A percentile compares a stretch with the other conserved stretches of the same genome.
Conservation (phyloP, 148 eudicot genomes). For the Rhododendron simsii region DNA sequence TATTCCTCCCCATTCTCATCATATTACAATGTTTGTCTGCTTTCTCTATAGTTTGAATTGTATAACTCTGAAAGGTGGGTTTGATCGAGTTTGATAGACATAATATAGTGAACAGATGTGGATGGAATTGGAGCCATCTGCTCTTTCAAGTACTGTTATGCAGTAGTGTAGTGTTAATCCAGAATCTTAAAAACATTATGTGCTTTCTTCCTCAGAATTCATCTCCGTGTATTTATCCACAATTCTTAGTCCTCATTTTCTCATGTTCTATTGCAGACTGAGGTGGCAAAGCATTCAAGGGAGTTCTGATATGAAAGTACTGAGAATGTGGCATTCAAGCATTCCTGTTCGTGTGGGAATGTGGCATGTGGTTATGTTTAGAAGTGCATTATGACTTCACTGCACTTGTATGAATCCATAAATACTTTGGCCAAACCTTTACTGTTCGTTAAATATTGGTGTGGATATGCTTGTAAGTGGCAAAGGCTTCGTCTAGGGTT, state of each 20-base stretch:
- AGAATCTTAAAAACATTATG: not conserved
- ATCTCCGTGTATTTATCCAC: not conserved
- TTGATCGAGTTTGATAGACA: not conserved
- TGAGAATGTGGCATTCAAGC: not conserved
- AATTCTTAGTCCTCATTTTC: not conserved
- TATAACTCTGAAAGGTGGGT: not conserved
- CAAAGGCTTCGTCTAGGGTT: not conserved
- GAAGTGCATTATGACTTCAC: not conserved
- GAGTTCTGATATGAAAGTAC: constrained; percentile 6
- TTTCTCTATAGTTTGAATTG: not conserved
- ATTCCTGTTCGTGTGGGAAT: not conserved
- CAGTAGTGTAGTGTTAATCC: not conserved
- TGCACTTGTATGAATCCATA: not conserved
- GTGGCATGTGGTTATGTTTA: not conserved
- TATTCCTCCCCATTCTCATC: not conserved
- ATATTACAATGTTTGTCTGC: not conserved
- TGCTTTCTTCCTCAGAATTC: not conserved
- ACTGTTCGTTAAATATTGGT: not conserved
- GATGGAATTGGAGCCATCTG: not conserved
- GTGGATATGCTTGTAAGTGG: not conserved
- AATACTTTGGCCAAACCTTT: not conserved
- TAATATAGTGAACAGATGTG: not conserved
- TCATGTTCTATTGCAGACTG: constrained; percentile 11
- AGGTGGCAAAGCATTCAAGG: constrained; percentile 19
- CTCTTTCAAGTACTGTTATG: not conserved